Percentiles rank a stretch among this genome's conserved stretches.
These are phyloP conservation scores for Crepidotus variabilis DNA, from an alignment of 768 basidiomycete species.

Conservation along the genomic window DNA sequence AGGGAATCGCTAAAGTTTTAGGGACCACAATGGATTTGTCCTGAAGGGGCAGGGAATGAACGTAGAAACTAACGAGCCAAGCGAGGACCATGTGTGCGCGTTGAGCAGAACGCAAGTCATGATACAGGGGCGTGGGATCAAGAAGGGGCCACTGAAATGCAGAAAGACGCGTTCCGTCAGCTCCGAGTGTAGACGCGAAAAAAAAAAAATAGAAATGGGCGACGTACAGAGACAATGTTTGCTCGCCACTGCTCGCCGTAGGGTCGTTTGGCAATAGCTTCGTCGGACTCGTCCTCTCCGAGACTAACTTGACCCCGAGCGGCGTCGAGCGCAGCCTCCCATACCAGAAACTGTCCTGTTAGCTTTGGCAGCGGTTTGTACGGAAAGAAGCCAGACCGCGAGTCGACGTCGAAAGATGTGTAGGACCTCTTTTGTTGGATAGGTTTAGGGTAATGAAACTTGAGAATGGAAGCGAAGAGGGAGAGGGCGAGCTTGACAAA, in stretches of 20 bases:
- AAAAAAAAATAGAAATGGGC: conserved; percentile 12
- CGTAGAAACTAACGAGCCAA: conserved; percentile 88
- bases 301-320: conserved; percentile 53
- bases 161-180: conserved; percentile 4
- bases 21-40: conserved; percentile 57
- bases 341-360: conserved; percentile 48
- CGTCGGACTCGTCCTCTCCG: conserved; percentile 51
- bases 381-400: conserved; percentile 84
- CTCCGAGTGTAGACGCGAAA: conserved; percentile 2
- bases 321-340: conserved; percentile 64
- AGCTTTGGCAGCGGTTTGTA: conserved; percentile 55
- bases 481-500: conserved; percentile 44
- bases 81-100: conserved; percentile 88
- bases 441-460: conserved; percentile 25
- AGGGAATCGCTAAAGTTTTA: conserved; percentile 69
- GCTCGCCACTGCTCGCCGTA: conserved; percentile 69
- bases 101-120: conserved; percentile 61
- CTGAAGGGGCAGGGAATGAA: conserved; percentile 65
- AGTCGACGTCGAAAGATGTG: conserved; percentile 52
- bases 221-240: conserved; percentile 58
- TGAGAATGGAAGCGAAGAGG: conserved; percentile 40
- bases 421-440: conserved; percentile 31
- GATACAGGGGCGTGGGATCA: conserved; percentile 45
- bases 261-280: conserved; percentile 42
- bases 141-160: conserved; percentile 66